A percentile compares a stretch with the other conserved stretches of the same genome.
Conservation (phyloP, 768 basidiomycete species). For the Termitomyces sp. region DNA sequence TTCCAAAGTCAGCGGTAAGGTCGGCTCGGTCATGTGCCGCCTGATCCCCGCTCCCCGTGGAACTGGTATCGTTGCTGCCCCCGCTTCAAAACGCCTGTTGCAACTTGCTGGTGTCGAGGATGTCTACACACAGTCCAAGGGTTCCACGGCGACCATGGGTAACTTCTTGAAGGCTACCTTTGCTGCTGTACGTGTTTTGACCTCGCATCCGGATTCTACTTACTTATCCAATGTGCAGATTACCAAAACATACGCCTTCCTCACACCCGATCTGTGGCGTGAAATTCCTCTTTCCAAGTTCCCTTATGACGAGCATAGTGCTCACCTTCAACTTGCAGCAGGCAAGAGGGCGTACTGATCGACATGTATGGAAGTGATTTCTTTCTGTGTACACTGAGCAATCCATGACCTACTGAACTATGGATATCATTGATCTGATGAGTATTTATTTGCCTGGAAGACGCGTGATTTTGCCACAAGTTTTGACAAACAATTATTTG, state of each 20-base stretch:
- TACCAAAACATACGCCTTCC: conserved; percentile 97
- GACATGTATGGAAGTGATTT: conserved; percentile 6
- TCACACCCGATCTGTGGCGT: conserved; percentile 97
- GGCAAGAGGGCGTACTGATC: conserved; percentile 71
- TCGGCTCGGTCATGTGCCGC: conserved; percentile 98
- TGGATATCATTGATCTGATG: conserved; percentile 5
- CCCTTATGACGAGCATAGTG: conserved; percentile 95
- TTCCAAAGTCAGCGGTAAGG: conserved; percentile 97
- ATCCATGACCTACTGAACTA: conserved; percentile 4
- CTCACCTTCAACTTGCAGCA: conserved; percentile 80
- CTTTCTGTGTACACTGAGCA: conserved; percentile 13
- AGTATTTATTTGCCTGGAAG: neutral
- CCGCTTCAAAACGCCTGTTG: conserved; percentile 92
- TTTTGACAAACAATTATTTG: neutral
- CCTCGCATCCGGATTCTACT: neutral
- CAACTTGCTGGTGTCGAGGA: conserved; percentile 98
- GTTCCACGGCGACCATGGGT: conserved; percentile 97
- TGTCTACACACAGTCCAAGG: conserved; percentile 96
- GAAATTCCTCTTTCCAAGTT: conserved; percentile 87
- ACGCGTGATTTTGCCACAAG: neutral
- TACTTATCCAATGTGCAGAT: conserved; percentile 45
- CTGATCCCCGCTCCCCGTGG: conserved; percentile 98
- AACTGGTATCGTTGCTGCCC: conserved; percentile 99
- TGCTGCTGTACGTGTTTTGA: conserved; percentile 58
- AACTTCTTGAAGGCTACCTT: conserved; percentile 99